phyloP scores from a whole-genome alignment of 2,329 filamentous ascomycete genomes.

The Alternaria arborescens region DNA sequence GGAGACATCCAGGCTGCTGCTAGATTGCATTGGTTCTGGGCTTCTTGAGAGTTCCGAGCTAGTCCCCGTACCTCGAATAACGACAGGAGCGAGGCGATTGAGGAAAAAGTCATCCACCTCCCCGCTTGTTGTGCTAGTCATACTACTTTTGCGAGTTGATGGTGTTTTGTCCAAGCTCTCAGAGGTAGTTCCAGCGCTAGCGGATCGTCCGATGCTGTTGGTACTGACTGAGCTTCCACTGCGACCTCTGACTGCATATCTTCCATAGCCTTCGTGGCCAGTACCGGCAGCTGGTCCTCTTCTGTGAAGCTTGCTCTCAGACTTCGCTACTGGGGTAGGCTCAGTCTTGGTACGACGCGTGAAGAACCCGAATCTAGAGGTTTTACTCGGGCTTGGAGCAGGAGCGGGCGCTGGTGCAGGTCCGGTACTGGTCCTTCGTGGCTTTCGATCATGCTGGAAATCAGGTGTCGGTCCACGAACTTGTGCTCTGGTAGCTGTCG shows the following conservation, averaged over 20 bases:
- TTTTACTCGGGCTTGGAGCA: conserved; percentile 62
- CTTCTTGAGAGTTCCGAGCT: conserved; percentile 48
- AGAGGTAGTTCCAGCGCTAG: conserved; percentile 54
- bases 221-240: conserved; percentile 67
- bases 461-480: conserved; percentile 52
- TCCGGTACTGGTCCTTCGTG: conserved; percentile 40
- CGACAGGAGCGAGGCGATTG: conserved; percentile 55
- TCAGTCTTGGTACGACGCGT: conserved; percentile 74
- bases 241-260: conserved; percentile 69
- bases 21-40: conserved; percentile 49
- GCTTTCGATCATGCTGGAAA: conserved; percentile 47
- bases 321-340: conserved; percentile 63
- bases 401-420: conserved; percentile 56
- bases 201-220: conserved; percentile 58
- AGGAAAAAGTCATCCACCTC: conserved; percentile 58
- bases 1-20: conserved; percentile 45
- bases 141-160: conserved; percentile 54
- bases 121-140: conserved; percentile 52
- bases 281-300: conserved; percentile 92
- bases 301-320: conserved; percentile 62
- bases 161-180: conserved; percentile 47
- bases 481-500: conserved; percentile 33
- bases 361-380: conserved; percentile 80
- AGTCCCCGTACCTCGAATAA: conserved; percentile 56
- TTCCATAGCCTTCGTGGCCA: conserved; percentile 86